Percentiles rank a stretch among this genome's conserved stretches.
Conservation (phyloP, 768 basidiomycete genomes). For the Russula lepida region DNA sequence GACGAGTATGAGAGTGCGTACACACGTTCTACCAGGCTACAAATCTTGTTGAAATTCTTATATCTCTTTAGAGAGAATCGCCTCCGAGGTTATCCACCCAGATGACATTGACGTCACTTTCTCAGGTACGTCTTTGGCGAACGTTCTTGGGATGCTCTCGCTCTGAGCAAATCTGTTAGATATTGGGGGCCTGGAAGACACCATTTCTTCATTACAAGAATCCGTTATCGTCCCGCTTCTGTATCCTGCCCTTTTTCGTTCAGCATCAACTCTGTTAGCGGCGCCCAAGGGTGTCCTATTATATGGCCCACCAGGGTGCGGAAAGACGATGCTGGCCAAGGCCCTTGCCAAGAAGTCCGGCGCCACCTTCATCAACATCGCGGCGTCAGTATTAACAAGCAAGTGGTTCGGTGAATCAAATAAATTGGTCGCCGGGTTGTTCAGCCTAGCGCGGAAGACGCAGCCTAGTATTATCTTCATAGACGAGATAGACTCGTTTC, state of each 20-base stretch:
- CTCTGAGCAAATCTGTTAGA: conserved; percentile 35
- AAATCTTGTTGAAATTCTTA: not conserved
- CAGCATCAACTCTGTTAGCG: conserved; percentile 71
- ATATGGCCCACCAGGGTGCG: conserved; percentile 95
- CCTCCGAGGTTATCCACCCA: conserved; percentile 87
- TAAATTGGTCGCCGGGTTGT: conserved; percentile 90
- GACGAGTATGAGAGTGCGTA: conserved; percentile 85
- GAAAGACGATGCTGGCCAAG: conserved; percentile 99
- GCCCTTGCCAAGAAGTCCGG: conserved; percentile 95
- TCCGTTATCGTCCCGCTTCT: conserved; percentile 92
- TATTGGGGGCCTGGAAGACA: conserved; percentile 89
- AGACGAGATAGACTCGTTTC: conserved; percentile 95
- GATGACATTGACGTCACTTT: conserved; percentile 79
- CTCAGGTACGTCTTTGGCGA: conserved; percentile 40
- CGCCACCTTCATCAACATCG: conserved; percentile 91
- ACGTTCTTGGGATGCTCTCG: not conserved
- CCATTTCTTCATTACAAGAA: conserved; percentile 84
- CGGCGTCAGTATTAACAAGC: conserved; percentile 63
- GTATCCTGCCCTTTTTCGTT: conserved; percentile 80
- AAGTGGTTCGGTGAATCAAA: conserved; percentile 90
- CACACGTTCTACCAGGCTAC: not conserved
- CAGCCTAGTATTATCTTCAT: conserved; percentile 98
- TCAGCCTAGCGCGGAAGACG: conserved; percentile 87
- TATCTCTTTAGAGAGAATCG: conserved; percentile 58
- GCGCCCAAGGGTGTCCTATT: conserved; percentile 95